These are phyloP conservation scores for Jackrogersella minutella DNA, from an alignment of 495 filamentous ascomycete species.

Conservation along the genomic window DNA sequence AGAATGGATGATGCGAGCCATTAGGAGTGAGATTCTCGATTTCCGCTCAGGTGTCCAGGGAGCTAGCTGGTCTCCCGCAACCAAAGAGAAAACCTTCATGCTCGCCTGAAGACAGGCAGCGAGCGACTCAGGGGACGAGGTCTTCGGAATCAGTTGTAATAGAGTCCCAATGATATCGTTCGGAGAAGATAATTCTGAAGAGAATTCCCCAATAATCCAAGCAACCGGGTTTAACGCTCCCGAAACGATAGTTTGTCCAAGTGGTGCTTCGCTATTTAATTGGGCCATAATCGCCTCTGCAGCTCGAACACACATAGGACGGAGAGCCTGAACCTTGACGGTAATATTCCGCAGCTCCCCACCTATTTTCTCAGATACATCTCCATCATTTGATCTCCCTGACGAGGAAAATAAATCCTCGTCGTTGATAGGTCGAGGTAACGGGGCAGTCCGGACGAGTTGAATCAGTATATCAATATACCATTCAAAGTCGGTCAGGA, in stretches of 20 bases:
- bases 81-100: conserved; percentile 79
- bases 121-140: conserved; percentile 65
- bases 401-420: conserved; percentile 51
- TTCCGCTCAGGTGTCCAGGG: conserved; percentile 72
- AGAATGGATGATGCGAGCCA: conserved; percentile 80
- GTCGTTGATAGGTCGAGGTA: conserved; percentile 46
- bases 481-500: conserved; percentile 93
- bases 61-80: conserved; percentile 63
- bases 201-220: conserved; percentile 91
- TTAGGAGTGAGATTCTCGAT: conserved; percentile 73
- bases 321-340: conserved; percentile 86
- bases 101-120: conserved; percentile 84
- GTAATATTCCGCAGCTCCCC: conserved; percentile 86
- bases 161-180: conserved; percentile 74
- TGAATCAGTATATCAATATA: conserved; percentile 87
- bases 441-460: conserved; percentile 72
- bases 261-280: conserved; percentile 51
- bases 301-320: conserved; percentile 78
- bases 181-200: conserved; percentile 69
- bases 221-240: conserved; percentile 74
- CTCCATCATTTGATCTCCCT: conserved; percentile 44
- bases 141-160: conserved; percentile 69
- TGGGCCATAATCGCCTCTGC: conserved; percentile 76
- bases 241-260: conserved; percentile 50
- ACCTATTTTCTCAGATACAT: conserved; percentile 77